These are phyloP conservation scores for Apiospora sp. DNA, from an alignment of 2,329 filamentous ascomycete genomes.

Conservation along the genomic window DNA sequence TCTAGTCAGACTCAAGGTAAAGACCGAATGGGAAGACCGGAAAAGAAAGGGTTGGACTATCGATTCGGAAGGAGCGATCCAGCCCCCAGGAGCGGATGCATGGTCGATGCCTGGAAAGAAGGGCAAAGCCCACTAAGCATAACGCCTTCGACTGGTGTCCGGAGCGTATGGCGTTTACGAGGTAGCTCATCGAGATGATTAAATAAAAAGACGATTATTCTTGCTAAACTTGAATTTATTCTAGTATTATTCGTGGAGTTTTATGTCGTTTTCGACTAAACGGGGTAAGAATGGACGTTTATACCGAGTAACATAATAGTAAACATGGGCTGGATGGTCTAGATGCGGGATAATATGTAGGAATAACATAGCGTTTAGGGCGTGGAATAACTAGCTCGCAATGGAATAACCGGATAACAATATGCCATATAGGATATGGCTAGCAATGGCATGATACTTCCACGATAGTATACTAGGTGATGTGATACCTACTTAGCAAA, in stretches of 20 bases:
- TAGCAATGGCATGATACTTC: neutral
- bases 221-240: neutral
- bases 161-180: neutral
- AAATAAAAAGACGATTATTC: neutral
- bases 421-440: too few relatives aligned
- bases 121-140: conserved; percentile 31
- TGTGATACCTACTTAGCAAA: too few relatives aligned
- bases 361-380: too few relatives aligned
- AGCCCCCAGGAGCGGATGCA: conserved; percentile 46
- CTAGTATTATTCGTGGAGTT: neutral
- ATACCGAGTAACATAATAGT: neutral
- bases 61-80: conserved; percentile 57
- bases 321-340: neutral
- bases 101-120: conserved; percentile 35
- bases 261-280: neutral
- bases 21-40: conserved; percentile 73
- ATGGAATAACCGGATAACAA: neutral
- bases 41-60: conserved; percentile 73
- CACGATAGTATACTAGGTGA: too few relatives aligned
- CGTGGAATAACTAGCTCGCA: neutral
- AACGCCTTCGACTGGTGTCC: neutral
- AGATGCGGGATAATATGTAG: neutral
- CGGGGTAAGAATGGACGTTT: neutral
- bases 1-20: conserved; percentile 76
- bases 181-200: neutral